Conservation (phyloP, 257 asterid species). For the Capsicum chinense region DNA sequence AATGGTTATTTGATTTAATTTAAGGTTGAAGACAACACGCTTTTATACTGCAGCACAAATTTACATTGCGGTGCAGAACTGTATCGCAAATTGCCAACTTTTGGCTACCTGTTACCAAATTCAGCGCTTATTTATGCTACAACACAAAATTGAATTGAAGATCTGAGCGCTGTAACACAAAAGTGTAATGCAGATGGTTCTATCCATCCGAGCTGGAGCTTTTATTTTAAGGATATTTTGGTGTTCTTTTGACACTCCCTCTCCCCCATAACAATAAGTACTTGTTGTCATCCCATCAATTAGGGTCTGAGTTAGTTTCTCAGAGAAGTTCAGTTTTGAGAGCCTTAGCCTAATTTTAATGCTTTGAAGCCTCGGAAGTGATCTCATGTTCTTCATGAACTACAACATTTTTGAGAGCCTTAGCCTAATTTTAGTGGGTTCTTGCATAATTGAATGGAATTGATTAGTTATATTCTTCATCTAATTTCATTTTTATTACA, state of each 20-base stretch:
- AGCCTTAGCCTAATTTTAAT: constrained; percentile 2
- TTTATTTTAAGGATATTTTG: neutral
- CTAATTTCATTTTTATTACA: neutral
- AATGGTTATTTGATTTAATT: constrained; percentile 3
- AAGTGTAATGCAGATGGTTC: neutral
- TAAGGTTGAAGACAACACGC: neutral
- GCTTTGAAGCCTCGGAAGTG: too few species aligned
- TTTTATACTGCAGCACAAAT: neutral
- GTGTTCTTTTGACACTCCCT: neutral
- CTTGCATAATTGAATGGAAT: neutral
- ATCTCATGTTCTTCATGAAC: constrained; percentile 1
- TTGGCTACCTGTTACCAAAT: neutral
- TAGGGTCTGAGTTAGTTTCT: constrained; percentile 6
- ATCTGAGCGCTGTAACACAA: neutral
- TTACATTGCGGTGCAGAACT: neutral
- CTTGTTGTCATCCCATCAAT: neutral
- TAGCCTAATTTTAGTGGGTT: neutral
- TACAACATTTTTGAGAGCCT: neutral
- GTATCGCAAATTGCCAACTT: neutral
- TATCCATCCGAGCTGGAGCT: neutral
- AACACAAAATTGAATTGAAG: neutral
- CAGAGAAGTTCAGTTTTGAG: neutral
- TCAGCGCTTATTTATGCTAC: neutral
- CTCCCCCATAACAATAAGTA: neutral
- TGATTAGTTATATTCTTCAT: neutral